These are phyloP conservation scores for Ambrosiella cleistominuta DNA, from an alignment of 2,329 filamentous ascomycete genomes.

Conservation along the genomic window DNA sequence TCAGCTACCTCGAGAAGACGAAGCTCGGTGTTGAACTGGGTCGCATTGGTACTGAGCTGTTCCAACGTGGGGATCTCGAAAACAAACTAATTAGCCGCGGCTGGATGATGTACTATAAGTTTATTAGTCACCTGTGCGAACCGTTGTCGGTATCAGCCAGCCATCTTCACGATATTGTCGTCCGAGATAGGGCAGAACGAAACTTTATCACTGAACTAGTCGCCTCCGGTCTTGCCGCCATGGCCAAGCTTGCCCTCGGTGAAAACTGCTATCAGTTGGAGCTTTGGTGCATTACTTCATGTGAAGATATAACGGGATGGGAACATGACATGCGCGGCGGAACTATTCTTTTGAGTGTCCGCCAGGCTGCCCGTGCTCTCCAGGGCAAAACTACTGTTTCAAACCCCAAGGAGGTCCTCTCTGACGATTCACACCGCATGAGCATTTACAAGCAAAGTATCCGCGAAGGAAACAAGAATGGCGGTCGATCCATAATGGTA, in stretches of 20 bases:
- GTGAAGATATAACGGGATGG: constrained; percentile 59
- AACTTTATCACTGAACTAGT: constrained; percentile 57
- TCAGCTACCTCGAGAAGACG: constrained; percentile 54
- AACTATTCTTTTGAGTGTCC: constrained; percentile 45
- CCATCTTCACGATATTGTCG: constrained; percentile 46
- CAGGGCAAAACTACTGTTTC: constrained; percentile 51
- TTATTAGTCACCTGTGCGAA: constrained; percentile 51
- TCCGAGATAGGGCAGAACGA: constrained; percentile 32
- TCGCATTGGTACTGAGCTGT: constrained; percentile 42
- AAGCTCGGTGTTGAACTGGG: constrained; percentile 50
- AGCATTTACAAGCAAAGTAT: constrained; percentile 42
- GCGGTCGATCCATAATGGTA: constrained; percentile 45
- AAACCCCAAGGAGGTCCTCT: constrained; percentile 40
- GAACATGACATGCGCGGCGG: constrained; percentile 53
- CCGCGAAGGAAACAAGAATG: constrained; percentile 33
- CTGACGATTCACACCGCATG: constrained; percentile 48
- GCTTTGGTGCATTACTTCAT: constrained; percentile 51
- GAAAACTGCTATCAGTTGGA: constrained; percentile 54
- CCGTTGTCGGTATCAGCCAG: constrained; percentile 40
- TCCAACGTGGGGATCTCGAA: constrained; percentile 47
- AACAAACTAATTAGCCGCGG: constrained; percentile 41
- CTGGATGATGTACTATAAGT: constrained; percentile 50
- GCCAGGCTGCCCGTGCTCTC: constrained; percentile 50
- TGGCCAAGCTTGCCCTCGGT: constrained; percentile 51
- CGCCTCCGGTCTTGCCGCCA: constrained; percentile 49